Evolutionary conservation across 2,329 filamentous ascomycete species (phyloP).

Genomic region (Triangularia verruculosa): DNA sequence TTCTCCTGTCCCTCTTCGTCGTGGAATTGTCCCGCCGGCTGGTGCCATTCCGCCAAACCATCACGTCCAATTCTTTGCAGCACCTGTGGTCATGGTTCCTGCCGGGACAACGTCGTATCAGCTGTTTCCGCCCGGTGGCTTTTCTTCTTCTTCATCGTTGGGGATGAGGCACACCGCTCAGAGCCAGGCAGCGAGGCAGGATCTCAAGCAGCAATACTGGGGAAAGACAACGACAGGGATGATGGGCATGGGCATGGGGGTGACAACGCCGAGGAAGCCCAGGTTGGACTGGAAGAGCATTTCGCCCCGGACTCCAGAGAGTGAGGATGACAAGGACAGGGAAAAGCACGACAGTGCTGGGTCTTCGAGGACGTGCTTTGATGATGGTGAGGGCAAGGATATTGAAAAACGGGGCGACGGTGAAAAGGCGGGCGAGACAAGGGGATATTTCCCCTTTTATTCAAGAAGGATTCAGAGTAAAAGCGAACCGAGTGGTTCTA

Average conservation of each 20-base stretch:
- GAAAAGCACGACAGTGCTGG: background rate
- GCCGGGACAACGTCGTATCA: slow-evolving; percentile 15
- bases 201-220: background rate
- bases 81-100: slow-evolving; percentile 24
- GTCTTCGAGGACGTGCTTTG: background rate
- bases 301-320: background rate
- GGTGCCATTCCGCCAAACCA: background rate
- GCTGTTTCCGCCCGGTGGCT: slow-evolving; percentile 14
- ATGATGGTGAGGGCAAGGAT: background rate
- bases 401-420: background rate
- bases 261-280: background rate
- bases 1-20: background rate
- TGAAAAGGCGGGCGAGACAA: background rate
- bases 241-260: background rate
- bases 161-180: background rate
- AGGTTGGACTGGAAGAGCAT: background rate
- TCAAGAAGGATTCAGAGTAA: slow-evolving; percentile 47
- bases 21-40: background rate
- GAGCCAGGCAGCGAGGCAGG: background rate
- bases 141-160: background rate
- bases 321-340: background rate
- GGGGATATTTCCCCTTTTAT: slow-evolving; percentile 33
- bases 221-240: background rate
- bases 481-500: slow-evolving; percentile 40
- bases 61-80: slow-evolving; percentile 24